phyloP scores from a whole-genome alignment of 148 eudicot species.

The Dysphania ambrosioides region DNA sequence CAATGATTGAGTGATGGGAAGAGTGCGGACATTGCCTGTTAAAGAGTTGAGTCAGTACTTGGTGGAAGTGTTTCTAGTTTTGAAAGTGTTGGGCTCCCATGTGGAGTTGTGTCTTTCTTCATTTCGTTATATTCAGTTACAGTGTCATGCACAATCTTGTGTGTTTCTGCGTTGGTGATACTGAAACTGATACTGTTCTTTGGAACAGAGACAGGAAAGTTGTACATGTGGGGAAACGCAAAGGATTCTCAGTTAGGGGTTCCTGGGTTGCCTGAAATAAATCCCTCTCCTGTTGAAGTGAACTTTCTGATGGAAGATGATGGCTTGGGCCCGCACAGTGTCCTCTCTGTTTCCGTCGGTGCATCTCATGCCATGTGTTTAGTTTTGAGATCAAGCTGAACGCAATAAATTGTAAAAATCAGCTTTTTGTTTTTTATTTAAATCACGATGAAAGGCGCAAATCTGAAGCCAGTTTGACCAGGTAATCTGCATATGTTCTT shows the following conservation, averaged over 20 bases:
- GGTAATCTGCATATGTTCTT: too few relatives aligned
- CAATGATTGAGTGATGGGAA: not conserved
- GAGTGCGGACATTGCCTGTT: not conserved
- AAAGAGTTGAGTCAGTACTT: not conserved
- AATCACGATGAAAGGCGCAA: too few relatives aligned
- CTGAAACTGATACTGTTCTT: not conserved
- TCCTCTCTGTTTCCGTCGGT: too few relatives aligned
- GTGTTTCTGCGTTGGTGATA: too few relatives aligned
- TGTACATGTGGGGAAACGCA: conserved; percentile 92
- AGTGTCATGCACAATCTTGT: too few relatives aligned
- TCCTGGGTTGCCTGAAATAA: conserved; percentile 86
- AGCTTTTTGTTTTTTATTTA: too few relatives aligned
- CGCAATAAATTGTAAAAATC: too few relatives aligned
- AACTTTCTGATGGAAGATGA: conserved; percentile 77
- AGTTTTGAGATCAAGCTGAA: too few relatives aligned
- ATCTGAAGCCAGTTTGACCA: too few relatives aligned
- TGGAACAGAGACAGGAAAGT: conserved; percentile 60
- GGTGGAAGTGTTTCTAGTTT: not conserved
- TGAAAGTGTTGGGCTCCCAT: not conserved
- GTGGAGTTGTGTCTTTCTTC: not conserved
- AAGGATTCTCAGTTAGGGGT: conserved; percentile 86
- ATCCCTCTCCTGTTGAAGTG: conserved; percentile 72
- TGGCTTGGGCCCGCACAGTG: conserved; percentile 52
- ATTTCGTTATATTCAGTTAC: not conserved
- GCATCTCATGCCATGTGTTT: conserved; percentile 89